Base-by-base conservation (phyloP, 1,284 basidiomycete species). In the Tilletia walkeri region DNA sequence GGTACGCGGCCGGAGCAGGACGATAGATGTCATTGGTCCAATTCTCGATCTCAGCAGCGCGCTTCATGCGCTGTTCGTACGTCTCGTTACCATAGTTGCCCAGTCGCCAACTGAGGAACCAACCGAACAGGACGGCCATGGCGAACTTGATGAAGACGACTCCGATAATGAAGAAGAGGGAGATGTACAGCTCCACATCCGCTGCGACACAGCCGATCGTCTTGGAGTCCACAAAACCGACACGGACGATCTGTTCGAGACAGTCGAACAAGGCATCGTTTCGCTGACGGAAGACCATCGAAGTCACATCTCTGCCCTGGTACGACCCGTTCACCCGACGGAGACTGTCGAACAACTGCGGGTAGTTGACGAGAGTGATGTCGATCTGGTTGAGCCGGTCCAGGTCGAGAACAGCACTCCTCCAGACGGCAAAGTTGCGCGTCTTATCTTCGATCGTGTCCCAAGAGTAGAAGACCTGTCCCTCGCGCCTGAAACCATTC, bases 21-120 rank as follows among this genome's bases (percentile, higher is more conserved):
- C 91, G 89, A 85, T 97, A 96, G 78, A 99, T 99, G 83, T 98
- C 93, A 78, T 92, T 91, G 39, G 94, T 90, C 95, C 95, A 99
- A 80, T 91, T 90, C 85, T 99, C 96, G 79, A 99, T 96, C 84
- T 94, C 93, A 53, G 88, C 89, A 14, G 91, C 90, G 39, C 95
- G 90, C 76, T 90, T 89, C 90, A 94, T 94, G n/a, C 95, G 89
- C 82, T 98, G 89, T 81, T 93, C 91, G 84, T 95, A 94, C 47
- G 93, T 93, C 86, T 99, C 96, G 68, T 89, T 89, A 76, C 91
- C 90, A 87, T 97, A 99, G 78, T 93, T 92, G 67, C 95, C 95
- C 54, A 99, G 87, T 80, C 90, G 90, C 91, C 92, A 94, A 30
- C 92, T 93, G 82, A 94, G 90, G 88, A 97, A 99, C 95, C 95